phyloP scores from a whole-genome alignment of 257 asterid genomes.

The Gentiana straminea region DNA sequence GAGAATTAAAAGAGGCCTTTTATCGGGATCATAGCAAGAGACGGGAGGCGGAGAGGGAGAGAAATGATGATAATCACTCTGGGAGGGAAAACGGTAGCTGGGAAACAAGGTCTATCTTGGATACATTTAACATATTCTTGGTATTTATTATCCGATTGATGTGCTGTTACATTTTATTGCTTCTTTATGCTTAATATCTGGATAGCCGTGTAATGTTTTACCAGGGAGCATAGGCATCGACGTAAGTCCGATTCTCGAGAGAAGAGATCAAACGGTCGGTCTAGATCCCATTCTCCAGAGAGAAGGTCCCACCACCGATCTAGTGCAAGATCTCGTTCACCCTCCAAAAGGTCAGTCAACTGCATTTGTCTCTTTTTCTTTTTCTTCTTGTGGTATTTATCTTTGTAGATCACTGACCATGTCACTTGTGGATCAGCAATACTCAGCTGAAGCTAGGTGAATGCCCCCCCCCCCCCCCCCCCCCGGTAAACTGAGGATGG shows the following conservation, averaged over 20 bases:
- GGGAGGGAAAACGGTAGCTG: conserved; percentile 18
- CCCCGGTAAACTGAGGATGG: not conserved
- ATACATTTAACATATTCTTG: not conserved
- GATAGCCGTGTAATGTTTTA: not conserved
- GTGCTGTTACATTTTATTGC: not conserved
- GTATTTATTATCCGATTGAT: not conserved
- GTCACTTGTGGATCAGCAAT: not conserved
- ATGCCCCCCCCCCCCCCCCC: not conserved
- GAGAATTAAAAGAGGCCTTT: not conserved
- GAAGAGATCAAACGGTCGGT: conserved; percentile 22
- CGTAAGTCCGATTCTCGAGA: too few relatives aligned
- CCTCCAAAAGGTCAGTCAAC: conserved; percentile 26
- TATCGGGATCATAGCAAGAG: too few relatives aligned
- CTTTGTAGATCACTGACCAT: not conserved
- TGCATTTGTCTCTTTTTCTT: not conserved
- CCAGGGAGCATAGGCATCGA: conserved; percentile 6
- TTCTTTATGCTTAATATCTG: not conserved
- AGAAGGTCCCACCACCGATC: too few relatives aligned
- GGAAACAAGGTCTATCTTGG: conserved; percentile 6
- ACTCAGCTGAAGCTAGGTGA: not conserved
- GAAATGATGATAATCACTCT: too few relatives aligned
- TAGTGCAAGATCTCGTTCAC: too few relatives aligned
- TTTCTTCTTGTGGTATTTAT: not conserved
- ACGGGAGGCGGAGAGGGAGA: too few relatives aligned
- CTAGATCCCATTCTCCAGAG: conserved; percentile 27